Evolutionary conservation across 192 early-diverging fungal genomes (phyloP).

Genomic region (Haplosporangium gracile): DNA sequence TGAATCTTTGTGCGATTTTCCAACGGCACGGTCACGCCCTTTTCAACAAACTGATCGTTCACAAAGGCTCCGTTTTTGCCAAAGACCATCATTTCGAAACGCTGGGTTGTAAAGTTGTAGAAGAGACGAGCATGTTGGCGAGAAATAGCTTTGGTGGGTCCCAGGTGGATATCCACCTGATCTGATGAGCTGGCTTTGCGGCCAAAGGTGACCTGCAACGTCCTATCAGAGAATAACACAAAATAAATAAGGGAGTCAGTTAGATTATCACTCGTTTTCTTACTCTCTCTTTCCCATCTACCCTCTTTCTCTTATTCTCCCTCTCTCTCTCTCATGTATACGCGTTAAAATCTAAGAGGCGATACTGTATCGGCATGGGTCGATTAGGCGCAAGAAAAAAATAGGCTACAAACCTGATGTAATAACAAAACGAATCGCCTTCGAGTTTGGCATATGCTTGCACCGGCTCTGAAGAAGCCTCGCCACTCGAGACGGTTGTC

Average conservation of each 20-base stretch:
- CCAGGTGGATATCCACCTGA: conserved; percentile 89
- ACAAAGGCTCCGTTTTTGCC: conserved; percentile 93
- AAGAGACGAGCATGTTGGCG: conserved; percentile 86
- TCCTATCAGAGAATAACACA: conserved; percentile 45
- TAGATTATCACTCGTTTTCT: not conserved
- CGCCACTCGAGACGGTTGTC: conserved; percentile 15
- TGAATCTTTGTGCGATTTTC: conserved; percentile 84
- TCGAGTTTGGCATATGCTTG: conserved; percentile 94
- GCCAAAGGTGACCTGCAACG: conserved; percentile 83
- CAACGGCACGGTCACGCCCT: conserved; percentile 72
- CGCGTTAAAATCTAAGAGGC: no score
- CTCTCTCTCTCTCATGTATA: no score
- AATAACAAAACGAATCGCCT: conserved; percentile 87
- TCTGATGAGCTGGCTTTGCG: conserved; percentile 73
- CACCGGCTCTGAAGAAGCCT: conserved; percentile 65
- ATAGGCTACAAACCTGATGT: conserved; percentile 62
- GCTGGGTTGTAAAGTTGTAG: conserved; percentile 85
- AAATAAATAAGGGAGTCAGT: not conserved
- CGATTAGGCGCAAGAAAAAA: not conserved
- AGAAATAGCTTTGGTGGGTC: conserved; percentile 87
- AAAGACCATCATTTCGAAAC: conserved; percentile 88
- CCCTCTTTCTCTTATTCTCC: no score
- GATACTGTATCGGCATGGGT: no score
- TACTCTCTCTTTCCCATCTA: not conserved
- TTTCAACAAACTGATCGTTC: conserved; percentile 84